A percentile compares a stretch with the other conserved stretches of the same genome.
phyloP scores from a whole-genome alignment of 345 rosid genomes.

The Nephelium lappaceum region DNA sequence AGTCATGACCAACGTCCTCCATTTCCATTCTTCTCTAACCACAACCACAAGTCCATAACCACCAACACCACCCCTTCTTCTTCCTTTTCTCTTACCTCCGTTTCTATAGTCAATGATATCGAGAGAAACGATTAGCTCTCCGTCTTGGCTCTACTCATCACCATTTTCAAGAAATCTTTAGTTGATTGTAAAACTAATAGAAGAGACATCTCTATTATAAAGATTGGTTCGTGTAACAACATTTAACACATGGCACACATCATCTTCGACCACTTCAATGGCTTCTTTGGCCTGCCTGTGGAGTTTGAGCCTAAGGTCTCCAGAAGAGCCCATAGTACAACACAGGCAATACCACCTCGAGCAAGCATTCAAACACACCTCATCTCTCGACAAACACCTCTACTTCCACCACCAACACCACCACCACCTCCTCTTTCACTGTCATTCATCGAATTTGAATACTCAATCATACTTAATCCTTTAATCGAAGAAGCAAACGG shows the following conservation, averaged over 20 bases:
- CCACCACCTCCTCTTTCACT: no score
- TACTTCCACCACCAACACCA: no score
- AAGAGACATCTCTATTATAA: conserved; percentile 68
- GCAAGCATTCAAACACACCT: no score
- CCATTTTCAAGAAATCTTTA: conserved; percentile 75
- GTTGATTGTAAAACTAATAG: conserved; percentile 61
- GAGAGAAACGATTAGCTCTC: conserved; percentile 87
- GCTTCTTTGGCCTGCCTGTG: conserved; percentile 86
- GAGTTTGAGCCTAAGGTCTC: conserved; percentile 91
- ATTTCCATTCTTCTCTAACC: conserved; percentile 65
- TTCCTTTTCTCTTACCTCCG: conserved; percentile 32
- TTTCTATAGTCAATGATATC: no score
- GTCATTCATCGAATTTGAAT: no score
- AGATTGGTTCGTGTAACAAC: conserved; percentile 80
- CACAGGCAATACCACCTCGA: no score
- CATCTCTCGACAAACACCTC: no score
- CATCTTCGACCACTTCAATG: conserved; percentile 91
- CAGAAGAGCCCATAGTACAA: conserved; percentile 87
- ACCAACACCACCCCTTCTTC: conserved; percentile 37
- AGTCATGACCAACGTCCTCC: conserved; percentile 83
- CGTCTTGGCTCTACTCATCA: conserved; percentile 61
- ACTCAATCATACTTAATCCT: no score
- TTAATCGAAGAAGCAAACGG: no score
- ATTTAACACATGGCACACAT: conserved; percentile 89
- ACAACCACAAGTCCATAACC: no score